Percentiles rank a stretch among this genome's conserved stretches.
phyloP scores from a whole-genome alignment of 2,329 filamentous ascomycete genomes.

The Hymenotorrendiella dingleyae region DNA sequence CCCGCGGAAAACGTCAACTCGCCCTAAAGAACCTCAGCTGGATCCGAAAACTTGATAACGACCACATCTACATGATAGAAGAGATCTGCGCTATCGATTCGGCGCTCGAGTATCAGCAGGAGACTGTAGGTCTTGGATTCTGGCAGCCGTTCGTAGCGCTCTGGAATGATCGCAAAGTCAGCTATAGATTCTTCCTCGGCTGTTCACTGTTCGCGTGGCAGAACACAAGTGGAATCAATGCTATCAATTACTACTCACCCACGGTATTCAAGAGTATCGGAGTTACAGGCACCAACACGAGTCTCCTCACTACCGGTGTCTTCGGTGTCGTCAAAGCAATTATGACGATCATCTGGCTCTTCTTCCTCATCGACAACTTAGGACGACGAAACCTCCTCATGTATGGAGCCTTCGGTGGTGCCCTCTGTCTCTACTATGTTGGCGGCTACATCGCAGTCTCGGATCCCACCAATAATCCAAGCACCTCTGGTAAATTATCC shows the following conservation, averaged over 20 bases:
- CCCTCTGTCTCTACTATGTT: conserved; percentile 13
- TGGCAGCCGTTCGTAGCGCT: conserved; percentile 61
- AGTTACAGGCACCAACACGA: conserved; percentile 33
- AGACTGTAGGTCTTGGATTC: conserved; percentile 62
- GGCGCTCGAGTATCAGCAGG: conserved; percentile 57
- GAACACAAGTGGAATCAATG: conserved; percentile 16
- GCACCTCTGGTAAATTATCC: not conserved
- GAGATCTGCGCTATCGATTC: conserved; percentile 65
- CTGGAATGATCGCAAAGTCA: conserved; percentile 50
- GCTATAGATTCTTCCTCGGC: conserved; percentile 67
- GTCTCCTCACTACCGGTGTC: conserved; percentile 37
- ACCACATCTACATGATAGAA: conserved; percentile 48
- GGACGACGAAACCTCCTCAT: conserved; percentile 16
- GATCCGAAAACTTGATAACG: conserved; percentile 52
- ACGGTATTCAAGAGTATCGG: conserved; percentile 28
- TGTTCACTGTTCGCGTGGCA: conserved; percentile 29
- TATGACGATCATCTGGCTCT: conserved; percentile 13
- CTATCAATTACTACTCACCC: conserved; percentile 19
- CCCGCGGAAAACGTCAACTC: conserved; percentile 52
- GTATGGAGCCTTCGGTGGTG: conserved; percentile 12
- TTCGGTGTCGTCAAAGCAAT: conserved; percentile 30
- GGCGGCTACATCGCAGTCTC: conserved; percentile 10
- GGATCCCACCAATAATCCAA: conserved; percentile 4
- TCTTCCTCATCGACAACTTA: conserved; percentile 17
- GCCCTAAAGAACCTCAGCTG: conserved; percentile 54